These are phyloP conservation scores for Lachnellula arida DNA, from an alignment of 2,329 filamentous ascomycete species.

Conservation along the genomic window DNA sequence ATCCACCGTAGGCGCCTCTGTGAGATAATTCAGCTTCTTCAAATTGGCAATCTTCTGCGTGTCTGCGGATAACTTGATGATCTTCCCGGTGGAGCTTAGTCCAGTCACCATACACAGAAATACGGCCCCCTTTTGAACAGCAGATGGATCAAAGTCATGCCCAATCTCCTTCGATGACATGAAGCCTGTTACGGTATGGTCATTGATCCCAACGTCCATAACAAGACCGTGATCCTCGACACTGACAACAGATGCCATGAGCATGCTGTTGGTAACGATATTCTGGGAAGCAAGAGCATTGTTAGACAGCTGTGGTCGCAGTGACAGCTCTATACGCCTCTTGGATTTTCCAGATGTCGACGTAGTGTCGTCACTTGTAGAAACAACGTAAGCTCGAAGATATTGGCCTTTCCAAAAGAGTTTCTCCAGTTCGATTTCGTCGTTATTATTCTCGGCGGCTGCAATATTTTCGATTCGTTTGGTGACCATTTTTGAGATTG, in stretches of 20 bases:
- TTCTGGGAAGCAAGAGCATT: constrained; percentile 67
- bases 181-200: constrained; percentile 70
- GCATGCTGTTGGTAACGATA: constrained; percentile 66
- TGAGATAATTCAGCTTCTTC: constrained; percentile 60
- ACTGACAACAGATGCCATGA: constrained; percentile 85
- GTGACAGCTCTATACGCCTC: constrained; percentile 80
- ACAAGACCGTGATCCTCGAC: constrained; percentile 95
- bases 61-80: constrained; percentile 79
- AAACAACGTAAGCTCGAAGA: constrained; percentile 75
- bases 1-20: constrained; percentile 79
- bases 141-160: constrained; percentile 55
- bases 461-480: constrained; percentile 66
- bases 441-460: constrained; percentile 52
- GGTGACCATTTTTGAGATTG: constrained; percentile 78
- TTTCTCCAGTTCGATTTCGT: constrained; percentile 62
- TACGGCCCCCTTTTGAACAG: constrained; percentile 76
- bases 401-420: constrained; percentile 85
- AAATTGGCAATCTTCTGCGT: constrained; percentile 62
- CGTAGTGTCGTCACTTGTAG: constrained; percentile 64
- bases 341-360: constrained; percentile 49
- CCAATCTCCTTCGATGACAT: constrained; percentile 80
- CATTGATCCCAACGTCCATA: constrained; percentile 81
- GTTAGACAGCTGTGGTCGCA: constrained; percentile 77
- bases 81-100: constrained; percentile 71
- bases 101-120: constrained; percentile 78